A percentile compares a stretch with the other conserved stretches of the same genome.
These are phyloP conservation scores for Paulownia fortunei DNA, from an alignment of 257 asterid genomes.

Conservation along the genomic window DNA sequence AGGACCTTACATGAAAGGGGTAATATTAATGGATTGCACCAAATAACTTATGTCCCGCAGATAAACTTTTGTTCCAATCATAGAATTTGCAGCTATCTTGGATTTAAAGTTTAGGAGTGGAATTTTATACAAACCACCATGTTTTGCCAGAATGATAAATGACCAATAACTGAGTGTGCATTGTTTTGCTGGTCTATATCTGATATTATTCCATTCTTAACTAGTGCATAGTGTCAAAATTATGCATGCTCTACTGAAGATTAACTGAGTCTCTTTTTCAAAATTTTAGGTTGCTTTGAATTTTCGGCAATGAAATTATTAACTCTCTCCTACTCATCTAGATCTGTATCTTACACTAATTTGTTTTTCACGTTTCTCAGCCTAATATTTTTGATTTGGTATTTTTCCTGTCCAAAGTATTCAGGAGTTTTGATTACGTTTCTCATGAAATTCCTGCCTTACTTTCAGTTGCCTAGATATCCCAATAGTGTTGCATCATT, in stretches of 20 bases:
- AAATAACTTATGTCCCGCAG: background rate
- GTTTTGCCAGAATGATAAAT: background rate
- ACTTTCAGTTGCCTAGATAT: constrained; percentile 64
- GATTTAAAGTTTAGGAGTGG: background rate
- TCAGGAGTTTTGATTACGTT: background rate
- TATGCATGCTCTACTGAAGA: background rate
- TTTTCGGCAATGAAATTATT: constrained; percentile 12
- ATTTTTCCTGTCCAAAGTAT: background rate
- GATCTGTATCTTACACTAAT: background rate
- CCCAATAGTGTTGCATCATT: constrained; percentile 70
- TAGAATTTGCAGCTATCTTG: background rate
- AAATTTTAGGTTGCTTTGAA: background rate
- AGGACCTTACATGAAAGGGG: background rate
- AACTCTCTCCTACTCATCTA: background rate
- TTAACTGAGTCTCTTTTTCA: background rate
- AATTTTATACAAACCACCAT: background rate
- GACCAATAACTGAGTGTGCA: background rate
- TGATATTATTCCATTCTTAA: background rate
- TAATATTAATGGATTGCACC: background rate
- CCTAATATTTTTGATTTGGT: background rate
- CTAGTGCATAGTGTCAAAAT: background rate
- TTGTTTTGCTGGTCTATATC: background rate
- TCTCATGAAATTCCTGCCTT: constrained; percentile 27
- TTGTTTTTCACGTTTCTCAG: background rate
- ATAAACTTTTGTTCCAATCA: background rate